Evolutionary conservation across 208 protist genomes (phyloP).

Genomic region (Wallacemonas sp.): DNA sequence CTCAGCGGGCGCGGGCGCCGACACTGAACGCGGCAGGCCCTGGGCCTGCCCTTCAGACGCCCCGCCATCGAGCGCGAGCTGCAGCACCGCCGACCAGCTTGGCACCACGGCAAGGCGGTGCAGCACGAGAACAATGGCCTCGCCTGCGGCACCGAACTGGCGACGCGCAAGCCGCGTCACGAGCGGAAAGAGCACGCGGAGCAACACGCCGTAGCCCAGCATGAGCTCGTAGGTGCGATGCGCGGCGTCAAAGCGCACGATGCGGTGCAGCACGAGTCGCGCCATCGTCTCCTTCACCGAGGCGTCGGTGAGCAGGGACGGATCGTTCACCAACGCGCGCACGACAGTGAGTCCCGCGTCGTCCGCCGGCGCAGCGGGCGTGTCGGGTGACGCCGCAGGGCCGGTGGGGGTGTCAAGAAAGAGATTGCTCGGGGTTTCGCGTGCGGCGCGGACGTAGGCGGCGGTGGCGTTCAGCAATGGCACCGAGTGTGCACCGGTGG

Average conservation of each 20-base stretch:
- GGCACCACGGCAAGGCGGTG: conserved; percentile 62
- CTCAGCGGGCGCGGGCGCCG: conserved; percentile 23
- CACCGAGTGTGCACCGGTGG: neutral
- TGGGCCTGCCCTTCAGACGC: no score
- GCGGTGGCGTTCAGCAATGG: neutral
- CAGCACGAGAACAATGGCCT: conserved; percentile 45
- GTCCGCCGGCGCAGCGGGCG: neutral
- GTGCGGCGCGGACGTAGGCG: neutral
- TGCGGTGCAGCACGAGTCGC: conserved; percentile 72
- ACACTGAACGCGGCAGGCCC: no score
- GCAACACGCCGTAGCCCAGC: conserved; percentile 52
- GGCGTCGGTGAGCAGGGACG: conserved; percentile 29
- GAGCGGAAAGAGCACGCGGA: conserved; percentile 62
- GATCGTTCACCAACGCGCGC: neutral
- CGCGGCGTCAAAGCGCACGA: conserved; percentile 30
- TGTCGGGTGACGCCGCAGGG: no score
- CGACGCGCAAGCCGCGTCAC: conserved; percentile 40
- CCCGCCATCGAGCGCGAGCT: conserved; percentile 23
- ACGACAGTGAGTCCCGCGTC: neutral
- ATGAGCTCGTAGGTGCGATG: conserved; percentile 46
- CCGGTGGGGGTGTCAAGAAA: neutral
- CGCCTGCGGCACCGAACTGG: conserved; percentile 57
- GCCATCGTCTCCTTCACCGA: conserved; percentile 72
- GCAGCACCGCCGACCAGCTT: conserved; percentile 28
- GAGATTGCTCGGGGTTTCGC: neutral